Evolutionary conservation across 2,329 filamentous ascomycete genomes (phyloP), one percentile per base, ranked within the genome.

Genomic region (Orbilia quercus): DNA sequence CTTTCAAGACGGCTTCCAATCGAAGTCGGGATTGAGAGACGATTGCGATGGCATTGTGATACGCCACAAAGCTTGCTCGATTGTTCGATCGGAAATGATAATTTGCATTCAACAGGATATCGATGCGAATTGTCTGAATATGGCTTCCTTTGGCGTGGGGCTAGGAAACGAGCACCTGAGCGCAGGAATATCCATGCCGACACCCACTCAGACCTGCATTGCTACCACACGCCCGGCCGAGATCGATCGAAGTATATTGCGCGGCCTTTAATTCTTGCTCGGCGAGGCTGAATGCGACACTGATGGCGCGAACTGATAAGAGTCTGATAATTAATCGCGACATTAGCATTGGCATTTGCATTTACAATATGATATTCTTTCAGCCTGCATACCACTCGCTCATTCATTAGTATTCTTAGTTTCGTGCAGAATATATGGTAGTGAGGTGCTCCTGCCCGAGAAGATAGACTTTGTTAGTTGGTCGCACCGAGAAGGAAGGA

Each of bases 131-230:
- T 47, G 44, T 5, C 5, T 5, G 44, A n/a, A n/a, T n/a, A 6
- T 47, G 12, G 14, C 44, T 14, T 47, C 44, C 18, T 16, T 47
- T 23, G 44, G 7, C 16, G 44, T 47, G 9, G 7, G 12, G 31
- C 28, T 50, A 22, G 47, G 47, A 50, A 53, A 53, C 36, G 48
- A 53, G 9, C 25, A 34, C 25, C n/a, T 23, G 12, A n/a, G 6
- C 5, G 7, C 12, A 25, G 11, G 28, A 31, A 31, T 31, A 31
- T 31, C 28, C 47, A 28, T 25, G 47, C 28, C 14, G 12, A 7
- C 25, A 36, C 25, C 28, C 14, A 18, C n/a, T 23, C 48, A 36
- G 25, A 9, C n/a, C 20, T 36, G n/a, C 12, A 20, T 50, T n/a
- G n/a, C n/a, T n/a, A n/a, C n/a, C n/a, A n/a, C 20, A 50, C 22